Base-by-base conservation (phyloP, 2,329 filamentous ascomycete species). In the Thielaviopsis ethacetica region DNA sequence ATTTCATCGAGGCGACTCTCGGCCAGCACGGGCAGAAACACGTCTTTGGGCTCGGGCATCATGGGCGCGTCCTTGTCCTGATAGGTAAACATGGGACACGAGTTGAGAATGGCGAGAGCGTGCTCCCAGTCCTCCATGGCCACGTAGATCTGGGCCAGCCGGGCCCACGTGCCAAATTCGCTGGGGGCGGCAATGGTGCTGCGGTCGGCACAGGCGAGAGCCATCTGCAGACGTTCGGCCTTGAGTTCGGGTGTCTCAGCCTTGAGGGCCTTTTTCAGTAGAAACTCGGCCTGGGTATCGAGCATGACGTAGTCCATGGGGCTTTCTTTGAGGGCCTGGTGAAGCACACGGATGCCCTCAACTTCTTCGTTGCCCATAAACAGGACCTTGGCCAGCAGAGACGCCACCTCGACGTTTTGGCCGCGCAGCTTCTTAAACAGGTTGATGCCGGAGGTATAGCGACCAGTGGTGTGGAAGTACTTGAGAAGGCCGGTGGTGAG, bases 31-130 rank as follows among this genome's bases (percentile, higher is more conserved):
- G 93, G 93, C 15, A 98, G 79, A 65, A 87, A 83, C 50, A 97
- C 86, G 59, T 90, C 87, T 65, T 86, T 85, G 0, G 93, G 91
- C 67, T 95, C 90, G 1, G 93, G 93, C 86, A 97, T 91, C 61
- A 93, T 74, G 3, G 93, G 93, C 5, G 90, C 86, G 69, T 98
- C 93, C 71, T 96, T 97, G 72, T 98, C 93, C 71, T 97, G 93
- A 71, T 98, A 97, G 6, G 93, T 98, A 71, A 98, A 98, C 93
- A 98, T 98, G 9, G 93, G 93, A 70, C 93, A 98, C 19, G 93
- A 98, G 73, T 98, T 98, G 57, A 98, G 78, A 3, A 93, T 97
- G 5, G 95, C 84, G 24, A 98, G 79, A 0, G 93, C 93, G 65
- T 97, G 83, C 68, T 97, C 93, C 90, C 93, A 98, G 68, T 95